A percentile compares a stretch with the other conserved stretches of the same genome.
Evolutionary conservation across 1,284 basidiomycete genomes (phyloP).

Genomic region (Schizophyllum amplum): DNA sequence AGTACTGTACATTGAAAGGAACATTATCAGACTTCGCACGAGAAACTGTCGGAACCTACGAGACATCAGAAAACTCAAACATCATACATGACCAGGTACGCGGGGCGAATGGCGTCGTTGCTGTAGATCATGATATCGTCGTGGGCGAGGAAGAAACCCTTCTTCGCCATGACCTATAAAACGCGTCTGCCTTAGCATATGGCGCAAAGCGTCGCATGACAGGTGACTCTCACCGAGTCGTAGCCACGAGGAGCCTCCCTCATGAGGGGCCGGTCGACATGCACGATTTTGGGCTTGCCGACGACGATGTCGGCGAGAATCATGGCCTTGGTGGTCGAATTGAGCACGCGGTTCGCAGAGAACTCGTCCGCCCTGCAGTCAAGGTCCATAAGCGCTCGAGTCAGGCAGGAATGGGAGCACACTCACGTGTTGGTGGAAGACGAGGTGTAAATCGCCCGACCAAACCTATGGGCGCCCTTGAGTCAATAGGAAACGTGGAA

Average conservation of each 20-base stretch:
- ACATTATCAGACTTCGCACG: too few species aligned
- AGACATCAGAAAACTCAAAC: too few species aligned
- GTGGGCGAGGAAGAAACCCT: constrained; percentile 33
- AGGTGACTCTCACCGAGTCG: background rate
- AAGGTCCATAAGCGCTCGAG: too few species aligned
- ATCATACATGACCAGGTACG: constrained; percentile 44
- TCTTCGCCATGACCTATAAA: background rate
- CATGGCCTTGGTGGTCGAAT: background rate
- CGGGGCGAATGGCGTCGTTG: constrained; percentile 53
- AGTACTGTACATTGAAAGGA: too few species aligned
- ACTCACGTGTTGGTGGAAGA: background rate
- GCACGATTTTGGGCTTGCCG: background rate
- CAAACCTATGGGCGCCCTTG: too few species aligned
- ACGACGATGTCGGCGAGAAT: background rate
- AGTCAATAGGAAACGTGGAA: too few species aligned
- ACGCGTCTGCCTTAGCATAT: too few species aligned
- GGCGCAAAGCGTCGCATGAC: too few species aligned
- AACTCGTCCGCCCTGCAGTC: background rate
- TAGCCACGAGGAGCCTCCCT: background rate
- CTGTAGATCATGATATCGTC: constrained; percentile 53
- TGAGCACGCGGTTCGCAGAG: background rate
- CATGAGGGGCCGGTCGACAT: background rate
- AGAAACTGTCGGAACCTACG: too few species aligned
- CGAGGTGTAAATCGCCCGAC: background rate
- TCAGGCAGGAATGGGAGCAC: too few species aligned